Evolutionary conservation across 2,329 filamentous ascomycete genomes (phyloP), one percentile per base, ranked within the genome.

Genomic region (Aspergillus sp.): DNA sequence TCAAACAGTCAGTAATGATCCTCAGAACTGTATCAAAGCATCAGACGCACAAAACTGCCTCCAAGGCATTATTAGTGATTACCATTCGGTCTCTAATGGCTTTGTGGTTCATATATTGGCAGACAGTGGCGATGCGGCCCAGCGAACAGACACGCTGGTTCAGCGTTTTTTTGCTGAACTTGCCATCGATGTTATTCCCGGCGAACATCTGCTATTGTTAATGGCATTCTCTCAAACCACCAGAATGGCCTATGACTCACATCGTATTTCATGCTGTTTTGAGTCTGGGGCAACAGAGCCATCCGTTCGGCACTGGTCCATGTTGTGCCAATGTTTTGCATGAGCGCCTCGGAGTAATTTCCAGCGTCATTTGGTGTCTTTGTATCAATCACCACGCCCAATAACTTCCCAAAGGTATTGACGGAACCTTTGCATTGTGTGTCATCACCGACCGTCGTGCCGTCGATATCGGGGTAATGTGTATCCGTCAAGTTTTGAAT

Each of bases 301-400:
- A 48, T 48, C 2, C 38, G 40, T 17, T 38, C 20, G 17, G n/a
- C 19, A 17, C 29, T 11, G 45, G 46, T 41, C 14, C 14, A 48
- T 17, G 7, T 38, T 11, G 52, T 54, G 1, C 42, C 52, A 9
- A 50, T n/a, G 16, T 54, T 38, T 21, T 54, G 52, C 47, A 54
- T 42, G 21, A 54, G 23, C 17, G 52, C 42, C 25, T 50, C 47
- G 20, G 36, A 42, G 23, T 49, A 49, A 17, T 42, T 49, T 20
- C 21, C 19, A 14, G 34, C 47, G 17, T 29, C 36, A 3, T 14
- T n/a, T 9, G 47, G 47, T 14, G 34, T 42, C n/a, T 31, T 34
- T 4, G 36, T 43, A 16, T 19, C 20, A 14, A 49, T 29, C 31
- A 14, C 16, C 11, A 14, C 16, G 4, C n/a, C 11, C 19, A 19